A percentile compares a stretch with the other conserved stretches of the same genome.
phyloP scores from a whole-genome alignment of 163 green algal genomes.

The Prototheca wickerhamii region DNA sequence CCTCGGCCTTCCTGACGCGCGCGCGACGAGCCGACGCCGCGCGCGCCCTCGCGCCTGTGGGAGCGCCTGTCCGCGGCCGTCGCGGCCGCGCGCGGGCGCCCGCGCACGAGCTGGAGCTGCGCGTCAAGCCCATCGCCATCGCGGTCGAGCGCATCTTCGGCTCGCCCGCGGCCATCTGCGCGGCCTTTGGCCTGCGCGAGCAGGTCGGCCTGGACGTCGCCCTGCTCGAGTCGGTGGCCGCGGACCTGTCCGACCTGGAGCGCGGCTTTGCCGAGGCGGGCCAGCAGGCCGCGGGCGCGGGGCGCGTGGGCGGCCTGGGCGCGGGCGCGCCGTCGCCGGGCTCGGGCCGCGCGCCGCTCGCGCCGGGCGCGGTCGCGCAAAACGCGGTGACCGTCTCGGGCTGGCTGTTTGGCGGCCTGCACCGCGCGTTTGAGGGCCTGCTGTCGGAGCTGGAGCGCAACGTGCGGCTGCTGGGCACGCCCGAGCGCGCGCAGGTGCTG shows the following conservation, averaged over 20 bases:
- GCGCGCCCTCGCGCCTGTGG: conserved; percentile 12
- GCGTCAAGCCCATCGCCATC: conserved; percentile 30
- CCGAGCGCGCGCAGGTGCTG: conserved; percentile 58
- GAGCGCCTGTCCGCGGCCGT: conserved; percentile 23
- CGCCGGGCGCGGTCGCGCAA: not conserved
- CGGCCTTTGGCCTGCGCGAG: conserved; percentile 59
- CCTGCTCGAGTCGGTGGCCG: conserved; percentile 53
- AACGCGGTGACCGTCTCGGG: conserved; percentile 12
- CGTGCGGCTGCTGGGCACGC: conserved; percentile 55
- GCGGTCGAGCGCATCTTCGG: conserved; percentile 71
- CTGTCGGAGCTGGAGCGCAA: conserved; percentile 70
- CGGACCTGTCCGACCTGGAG: conserved; percentile 46
- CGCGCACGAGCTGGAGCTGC: conserved; percentile 11
- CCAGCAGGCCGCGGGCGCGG: no score
- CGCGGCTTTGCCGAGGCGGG: no score
- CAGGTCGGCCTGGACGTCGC: conserved; percentile 52
- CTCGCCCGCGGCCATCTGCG: conserved; percentile 65
- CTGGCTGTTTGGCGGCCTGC: conserved; percentile 33
- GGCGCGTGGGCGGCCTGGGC: not conserved
- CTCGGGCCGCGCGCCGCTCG: not conserved
- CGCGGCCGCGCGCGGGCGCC: conserved; percentile 8
- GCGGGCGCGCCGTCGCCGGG: not conserved
- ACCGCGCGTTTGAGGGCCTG: conserved; percentile 52
- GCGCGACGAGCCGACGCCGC: conserved; percentile 26
- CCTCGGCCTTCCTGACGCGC: conserved; percentile 62